Evolutionary conservation across 495 filamentous ascomycete species (phyloP).

Genomic region (Penicillium subrubescens): DNA sequence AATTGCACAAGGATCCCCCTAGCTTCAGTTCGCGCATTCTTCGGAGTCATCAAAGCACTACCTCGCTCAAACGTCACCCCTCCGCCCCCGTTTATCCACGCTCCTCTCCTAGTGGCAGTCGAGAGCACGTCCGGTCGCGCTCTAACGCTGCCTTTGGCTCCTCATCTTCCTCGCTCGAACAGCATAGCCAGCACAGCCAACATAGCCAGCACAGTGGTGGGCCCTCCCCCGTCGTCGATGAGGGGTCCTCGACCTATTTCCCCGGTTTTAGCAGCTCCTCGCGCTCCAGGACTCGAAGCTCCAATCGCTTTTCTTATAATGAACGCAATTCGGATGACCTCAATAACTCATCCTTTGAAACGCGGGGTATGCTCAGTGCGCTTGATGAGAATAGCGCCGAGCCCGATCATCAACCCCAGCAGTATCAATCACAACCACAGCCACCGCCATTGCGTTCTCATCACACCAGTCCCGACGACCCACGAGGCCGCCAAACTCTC

Average conservation of each 20-base stretch:
- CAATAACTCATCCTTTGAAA: constrained; percentile 64
- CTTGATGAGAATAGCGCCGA: constrained; percentile 61
- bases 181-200: constrained; percentile 11
- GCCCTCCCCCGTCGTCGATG: constrained; percentile 52
- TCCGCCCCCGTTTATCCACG: constrained; percentile 64
- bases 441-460: constrained; percentile 56
- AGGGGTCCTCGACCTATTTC: constrained; percentile 30
- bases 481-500: constrained; percentile 57
- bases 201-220: constrained; percentile 33
- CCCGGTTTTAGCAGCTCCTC: constrained; percentile 32
- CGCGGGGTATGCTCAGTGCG: constrained; percentile 66
- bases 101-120: constrained; percentile 42
- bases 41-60: constrained; percentile 49
- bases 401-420: constrained; percentile 42
- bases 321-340: constrained; percentile 71
- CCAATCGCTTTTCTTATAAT: constrained; percentile 56
- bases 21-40: constrained; percentile 46
- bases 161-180: constrained; percentile 54
- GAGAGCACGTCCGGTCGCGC: constrained; percentile 51
- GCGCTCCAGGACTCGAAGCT: constrained; percentile 39
- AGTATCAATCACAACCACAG: constrained; percentile 12
- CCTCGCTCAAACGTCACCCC: constrained; percentile 65
- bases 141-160: constrained; percentile 55
- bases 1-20: constrained; percentile 52
- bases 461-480: constrained; percentile 62